These are phyloP conservation scores for Rubia peregrina DNA, from an alignment of 305 asterid species.

Conservation along the genomic window DNA sequence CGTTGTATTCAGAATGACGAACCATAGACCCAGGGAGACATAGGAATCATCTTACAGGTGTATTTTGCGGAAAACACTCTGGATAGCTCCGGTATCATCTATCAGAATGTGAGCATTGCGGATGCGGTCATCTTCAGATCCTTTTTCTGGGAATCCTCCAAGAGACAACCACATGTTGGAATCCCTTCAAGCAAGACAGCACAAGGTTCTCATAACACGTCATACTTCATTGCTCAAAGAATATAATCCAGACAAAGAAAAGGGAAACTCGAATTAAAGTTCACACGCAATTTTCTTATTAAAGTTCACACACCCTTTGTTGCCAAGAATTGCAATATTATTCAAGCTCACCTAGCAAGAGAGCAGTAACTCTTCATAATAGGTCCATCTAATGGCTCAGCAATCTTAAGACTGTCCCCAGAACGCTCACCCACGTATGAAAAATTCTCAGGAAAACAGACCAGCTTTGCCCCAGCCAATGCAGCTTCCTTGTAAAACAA, in stretches of 20 bases:
- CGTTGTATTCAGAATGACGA: neutral
- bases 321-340: neutral
- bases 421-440: slow-evolving; percentile 60
- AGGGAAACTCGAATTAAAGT: neutral
- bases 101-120: slow-evolving; percentile 74
- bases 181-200: slow-evolving; percentile 38
- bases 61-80: slow-evolving; percentile 67
- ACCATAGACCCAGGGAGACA: slow-evolving; percentile 10
- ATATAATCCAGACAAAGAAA: neutral
- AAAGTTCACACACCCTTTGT: too few species aligned
- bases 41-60: slow-evolving; percentile 50
- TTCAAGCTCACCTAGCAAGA: slow-evolving; percentile 52
- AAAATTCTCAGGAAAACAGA: slow-evolving; percentile 91
- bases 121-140: slow-evolving; percentile 62
- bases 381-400: slow-evolving; percentile 82
- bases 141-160: slow-evolving; percentile 88
- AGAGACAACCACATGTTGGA: slow-evolving; percentile 83
- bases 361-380: slow-evolving; percentile 60
- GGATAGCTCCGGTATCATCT: slow-evolving; percentile 67
- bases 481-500: slow-evolving; percentile 54
- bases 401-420: slow-evolving; percentile 73
- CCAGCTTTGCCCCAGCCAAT: slow-evolving; percentile 76
- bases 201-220: slow-evolving; percentile 9
- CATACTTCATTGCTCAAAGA: slow-evolving; percentile 2
- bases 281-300: neutral